Conservation (phyloP, 1,284 basidiomycete species). For the Waitea zeae region DNA sequence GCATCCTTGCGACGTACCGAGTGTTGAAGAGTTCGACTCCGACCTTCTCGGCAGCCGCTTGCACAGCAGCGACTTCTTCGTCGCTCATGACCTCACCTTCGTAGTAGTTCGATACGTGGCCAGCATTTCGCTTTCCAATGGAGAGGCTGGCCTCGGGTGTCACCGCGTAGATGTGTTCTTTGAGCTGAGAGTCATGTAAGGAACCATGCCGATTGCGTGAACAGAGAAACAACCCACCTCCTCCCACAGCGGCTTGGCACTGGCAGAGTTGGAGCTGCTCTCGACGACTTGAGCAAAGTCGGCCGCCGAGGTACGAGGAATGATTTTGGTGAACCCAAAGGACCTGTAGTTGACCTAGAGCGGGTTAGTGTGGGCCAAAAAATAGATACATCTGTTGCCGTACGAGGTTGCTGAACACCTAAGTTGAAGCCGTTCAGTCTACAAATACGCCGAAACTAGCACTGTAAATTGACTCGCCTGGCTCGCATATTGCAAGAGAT, state of each 20-base stretch:
- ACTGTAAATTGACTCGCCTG: too few relatives aligned
- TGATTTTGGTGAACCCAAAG: conserved; percentile 73
- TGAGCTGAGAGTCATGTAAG: conserved; percentile 25
- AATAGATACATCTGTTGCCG: too few relatives aligned
- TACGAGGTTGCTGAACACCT: conserved; percentile 68
- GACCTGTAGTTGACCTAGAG: conserved; percentile 61
- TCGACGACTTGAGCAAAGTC: conserved; percentile 47
- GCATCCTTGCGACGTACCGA: conserved; percentile 25
- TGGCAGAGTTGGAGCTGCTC: conserved; percentile 35
- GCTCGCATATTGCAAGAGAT: conserved; percentile 49
- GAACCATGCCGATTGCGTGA: background rate
- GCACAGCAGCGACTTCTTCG: conserved; percentile 58
- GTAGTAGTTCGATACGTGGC: conserved; percentile 74
- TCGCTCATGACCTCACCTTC: conserved; percentile 53
- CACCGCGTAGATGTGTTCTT: conserved; percentile 52
- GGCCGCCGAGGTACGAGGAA: conserved; percentile 44
- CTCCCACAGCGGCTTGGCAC: conserved; percentile 43
- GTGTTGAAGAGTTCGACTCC: conserved; percentile 66
- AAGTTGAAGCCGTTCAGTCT: conserved; percentile 1
- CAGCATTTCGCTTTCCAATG: conserved; percentile 62
- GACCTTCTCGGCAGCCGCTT: conserved; percentile 54
- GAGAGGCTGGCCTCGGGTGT: conserved; percentile 46
- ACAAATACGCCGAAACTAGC: too few relatives aligned
- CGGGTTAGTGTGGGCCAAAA: too few relatives aligned
- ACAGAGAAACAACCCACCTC: conserved; percentile 20